Evolutionary conservation across 2,329 filamentous ascomycete species (phyloP), one percentile per base, ranked within the genome.

Genomic region (Penicillium olsonii): DNA sequence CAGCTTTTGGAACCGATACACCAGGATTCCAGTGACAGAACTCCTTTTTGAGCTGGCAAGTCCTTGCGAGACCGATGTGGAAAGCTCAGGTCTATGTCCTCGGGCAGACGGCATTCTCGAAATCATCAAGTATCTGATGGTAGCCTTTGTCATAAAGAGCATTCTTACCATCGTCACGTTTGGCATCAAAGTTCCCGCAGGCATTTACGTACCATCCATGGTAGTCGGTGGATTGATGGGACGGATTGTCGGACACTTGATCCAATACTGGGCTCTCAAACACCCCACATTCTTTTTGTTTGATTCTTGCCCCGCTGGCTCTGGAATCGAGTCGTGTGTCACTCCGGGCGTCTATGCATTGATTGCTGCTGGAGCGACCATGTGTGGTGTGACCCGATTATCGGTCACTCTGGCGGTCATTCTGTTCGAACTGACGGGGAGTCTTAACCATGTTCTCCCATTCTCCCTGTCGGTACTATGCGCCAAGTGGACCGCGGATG

Each of bases 171-270:
- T 87, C 38, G 86, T 96, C 57, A 96, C 92, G 0, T 97, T 97
- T 71, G 92, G 92, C 20, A 92, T 96, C 66, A 97, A 97, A 78
- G 85, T 97, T 0, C 94, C 94, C 9, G 91, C 92, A 1, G 94
- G 94, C 55, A 96, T 99, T 60, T 99, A 99, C 62, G 92, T 99
- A 2, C 94, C 94, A 3, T 96, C 92, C 61, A 99, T 99, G 94
- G 94, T 97, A 22, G 90, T 97, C 15, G 94, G 94, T 56, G 94
- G 94, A 64, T 76, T 99, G 15, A 86, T 96, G 76, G 92, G 92
- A 24, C 85, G 92, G 7, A 85, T 94, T 37, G 83, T 96, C 11
- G 94, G 94, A 1, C 94, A 97, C 68, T 70, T 85, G 6, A 84
- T 92, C 0, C 92, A 97, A 67, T 91, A 88, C 72, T 71, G 89